Base-by-base conservation (phyloP, 768 basidiomycete genomes). In the Boletus rubroflammeus region DNA sequence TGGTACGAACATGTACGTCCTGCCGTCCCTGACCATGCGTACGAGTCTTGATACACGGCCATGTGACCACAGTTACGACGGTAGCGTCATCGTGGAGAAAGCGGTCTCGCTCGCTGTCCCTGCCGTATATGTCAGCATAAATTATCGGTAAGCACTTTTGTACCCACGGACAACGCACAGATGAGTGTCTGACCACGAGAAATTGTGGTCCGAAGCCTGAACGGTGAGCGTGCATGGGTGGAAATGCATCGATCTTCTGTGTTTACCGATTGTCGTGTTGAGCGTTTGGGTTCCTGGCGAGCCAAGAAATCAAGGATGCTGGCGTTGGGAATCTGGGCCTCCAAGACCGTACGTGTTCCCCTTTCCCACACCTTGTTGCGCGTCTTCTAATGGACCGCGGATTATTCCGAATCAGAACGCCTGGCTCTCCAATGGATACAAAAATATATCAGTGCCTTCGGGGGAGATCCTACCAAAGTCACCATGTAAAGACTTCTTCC, bases 351-450 rank as follows among this genome's bases (percentile, higher is more conserved):
- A 38, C 2, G 61, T 55, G 6, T 39, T 4, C 9, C 2, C 1
- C 9, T 15, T 8, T 23, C 28, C 15, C 9, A 3, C 23, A 13
- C 7, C 2, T 3, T 21, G 11, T 23, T 36, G 15, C 6, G 0
- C 7, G 11, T 11, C 14, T 14, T 34, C 14, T 41, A 3, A 49
- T 11, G 7, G 13, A 23, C n/a, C 5, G 1, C 14, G 1, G 25
- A 50, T 34, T 13, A 14, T 26, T 25, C 17, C 1, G 11, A 5
- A 43, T 4, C 58, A 77, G 68, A 69, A 49, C 61, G 70, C 9
- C 57, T 70, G 8, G 80, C 78, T 1, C 62, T 81, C 10, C 58
- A 73, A 57, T 83, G 80, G 86, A 77, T 87, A 0, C 81, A 86
- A 59, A 66, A 74, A 23, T 80, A 88, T 58, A 84, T 87, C 41